Conservation (phyloP, 768 basidiomycete species). For the Mycena maculata region DNA sequence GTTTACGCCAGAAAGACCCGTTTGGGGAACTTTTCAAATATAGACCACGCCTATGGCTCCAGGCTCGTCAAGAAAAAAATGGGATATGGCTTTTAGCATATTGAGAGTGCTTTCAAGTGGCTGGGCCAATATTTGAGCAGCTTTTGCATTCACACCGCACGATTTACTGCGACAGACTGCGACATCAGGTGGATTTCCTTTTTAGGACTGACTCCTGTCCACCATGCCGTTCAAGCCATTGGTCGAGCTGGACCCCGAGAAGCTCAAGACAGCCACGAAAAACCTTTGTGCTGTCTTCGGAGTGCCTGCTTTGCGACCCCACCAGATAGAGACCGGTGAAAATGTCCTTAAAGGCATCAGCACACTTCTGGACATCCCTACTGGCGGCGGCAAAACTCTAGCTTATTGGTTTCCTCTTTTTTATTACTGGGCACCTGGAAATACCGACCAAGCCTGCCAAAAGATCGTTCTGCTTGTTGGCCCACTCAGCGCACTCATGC, state of each 20-base stretch:
- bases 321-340: conserved; percentile 6
- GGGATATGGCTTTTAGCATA: no score
- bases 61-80: no score
- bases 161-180: no score
- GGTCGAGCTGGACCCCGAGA: conserved; percentile 9
- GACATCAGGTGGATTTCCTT: no score
- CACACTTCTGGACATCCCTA: conserved; percentile 26
- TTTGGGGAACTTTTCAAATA: no score
- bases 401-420: conserved; percentile 32
- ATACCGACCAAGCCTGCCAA: conserved; percentile 7
- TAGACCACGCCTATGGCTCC: no score
- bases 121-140: no score
- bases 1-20: no score
- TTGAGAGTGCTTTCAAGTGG: no score
- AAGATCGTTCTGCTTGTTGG: conserved; percentile 30
- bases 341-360: conserved; percentile 16
- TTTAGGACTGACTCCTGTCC: neutral
- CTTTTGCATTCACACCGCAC: no score
- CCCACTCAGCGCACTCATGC: conserved; percentile 28
- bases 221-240: conserved; percentile 20
- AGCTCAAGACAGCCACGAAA: neutral
- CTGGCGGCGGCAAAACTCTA: conserved; percentile 34
- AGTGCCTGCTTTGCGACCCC: neutral
- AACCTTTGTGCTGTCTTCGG: neutral
- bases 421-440: conserved; percentile 30